These are phyloP conservation scores for Xylariaceae sp. DNA, from an alignment of 2,329 filamentous ascomycete genomes.

Conservation along the genomic window DNA sequence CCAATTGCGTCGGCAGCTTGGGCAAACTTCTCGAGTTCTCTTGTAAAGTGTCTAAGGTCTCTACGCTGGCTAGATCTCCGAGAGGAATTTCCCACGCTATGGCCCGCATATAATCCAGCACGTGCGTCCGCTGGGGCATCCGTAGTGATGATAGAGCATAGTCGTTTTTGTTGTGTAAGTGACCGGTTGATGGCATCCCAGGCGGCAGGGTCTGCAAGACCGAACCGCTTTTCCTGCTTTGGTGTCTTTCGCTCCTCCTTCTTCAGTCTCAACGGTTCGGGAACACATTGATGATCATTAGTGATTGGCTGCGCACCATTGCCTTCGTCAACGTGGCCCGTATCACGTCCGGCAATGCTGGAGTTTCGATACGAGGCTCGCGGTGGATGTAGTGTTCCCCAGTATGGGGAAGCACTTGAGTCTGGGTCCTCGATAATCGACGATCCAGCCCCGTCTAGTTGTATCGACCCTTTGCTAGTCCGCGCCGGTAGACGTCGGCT, in stretches of 20 bases:
- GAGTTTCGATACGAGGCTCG: slow-evolving; percentile 12
- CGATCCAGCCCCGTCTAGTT: slow-evolving; percentile 10
- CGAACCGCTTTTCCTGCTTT: slow-evolving; percentile 29
- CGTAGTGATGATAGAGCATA: slow-evolving; percentile 35
- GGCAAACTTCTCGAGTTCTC: slow-evolving; percentile 41
- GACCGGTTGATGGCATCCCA: slow-evolving; percentile 46
- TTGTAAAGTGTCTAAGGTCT: slow-evolving; percentile 41
- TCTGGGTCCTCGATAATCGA: slow-evolving; percentile 27
- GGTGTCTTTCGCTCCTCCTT: slow-evolving; percentile 14
- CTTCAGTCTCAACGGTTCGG: slow-evolving; percentile 4
- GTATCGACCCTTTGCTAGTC: slow-evolving; percentile 16
- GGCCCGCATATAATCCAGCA: slow-evolving; percentile 2
- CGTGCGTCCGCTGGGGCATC: slow-evolving; percentile 11
- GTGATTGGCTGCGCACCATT: not conserved
- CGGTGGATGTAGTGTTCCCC: slow-evolving; percentile 26
- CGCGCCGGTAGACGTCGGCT: slow-evolving; percentile 31
- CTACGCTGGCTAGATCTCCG: slow-evolving; percentile 43
- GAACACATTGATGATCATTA: not conserved
- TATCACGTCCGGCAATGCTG: not conserved
- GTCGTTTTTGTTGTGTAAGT: slow-evolving; percentile 43
- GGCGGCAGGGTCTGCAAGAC: slow-evolving; percentile 37
- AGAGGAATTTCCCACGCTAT: slow-evolving; percentile 29
- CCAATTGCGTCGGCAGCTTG: slow-evolving; percentile 37
- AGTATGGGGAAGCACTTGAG: slow-evolving; percentile 25
- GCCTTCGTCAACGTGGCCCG: not conserved